A percentile compares a stretch with the other conserved stretches of the same genome.
Conservation (phyloP, 2,329 filamentous ascomycete genomes). For the Curvularia verruculosa region DNA sequence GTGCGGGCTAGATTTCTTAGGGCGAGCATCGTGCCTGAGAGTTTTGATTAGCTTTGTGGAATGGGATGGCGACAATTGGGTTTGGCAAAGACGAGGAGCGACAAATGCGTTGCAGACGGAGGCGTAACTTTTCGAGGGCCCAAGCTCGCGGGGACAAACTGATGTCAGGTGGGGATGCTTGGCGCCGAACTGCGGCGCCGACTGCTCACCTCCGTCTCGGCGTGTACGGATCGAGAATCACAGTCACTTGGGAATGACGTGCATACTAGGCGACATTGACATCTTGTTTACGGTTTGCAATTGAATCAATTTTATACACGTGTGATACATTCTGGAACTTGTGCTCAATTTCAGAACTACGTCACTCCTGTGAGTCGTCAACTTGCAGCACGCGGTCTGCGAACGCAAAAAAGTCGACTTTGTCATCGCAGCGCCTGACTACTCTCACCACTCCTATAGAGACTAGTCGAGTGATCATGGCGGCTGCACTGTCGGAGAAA, state of each 20-base stretch:
- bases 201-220: constrained; percentile 12
- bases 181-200: constrained; percentile 14
- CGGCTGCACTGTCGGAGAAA: constrained; percentile 41
- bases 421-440: constrained; percentile 8
- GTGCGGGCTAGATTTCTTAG: constrained; percentile 54
- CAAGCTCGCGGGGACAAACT: constrained; percentile 17
- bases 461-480: constrained; percentile 24
- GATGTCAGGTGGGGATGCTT: constrained; percentile 27
- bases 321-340: not conserved
- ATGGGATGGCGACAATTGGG: constrained; percentile 7
- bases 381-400: constrained; percentile 13
- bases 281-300: not conserved
- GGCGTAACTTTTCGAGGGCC: constrained; percentile 32
- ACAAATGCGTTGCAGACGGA: constrained; percentile 9
- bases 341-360: constrained; percentile 4
- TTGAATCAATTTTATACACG: not conserved
- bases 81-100: constrained; percentile 10
- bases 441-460: not conserved
- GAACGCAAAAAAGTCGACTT: constrained; percentile 8
- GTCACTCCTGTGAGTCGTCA: constrained; percentile 20
- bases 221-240: not conserved
- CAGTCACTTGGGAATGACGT: not conserved
- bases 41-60: constrained; percentile 1
- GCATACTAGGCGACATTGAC: not conserved
- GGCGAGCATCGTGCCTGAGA: constrained; percentile 50